Base-by-base conservation (phyloP, 345 rosid species). In the Arabis hirsuta region DNA sequence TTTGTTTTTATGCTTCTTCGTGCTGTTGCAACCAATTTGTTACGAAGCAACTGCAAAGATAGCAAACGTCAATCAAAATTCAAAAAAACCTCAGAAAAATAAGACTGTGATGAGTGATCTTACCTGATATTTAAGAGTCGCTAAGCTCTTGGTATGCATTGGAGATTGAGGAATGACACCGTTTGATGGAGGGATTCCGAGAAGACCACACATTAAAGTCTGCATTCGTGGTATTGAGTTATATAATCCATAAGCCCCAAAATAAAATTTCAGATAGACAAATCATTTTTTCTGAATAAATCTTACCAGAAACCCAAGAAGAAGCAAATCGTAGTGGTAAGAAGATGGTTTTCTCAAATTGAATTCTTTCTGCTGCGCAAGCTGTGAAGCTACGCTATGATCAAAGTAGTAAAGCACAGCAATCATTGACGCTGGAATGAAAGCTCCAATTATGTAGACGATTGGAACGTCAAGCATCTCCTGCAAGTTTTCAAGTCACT, bases 91-190 rank as follows among this genome's bases (percentile, higher is more conserved):
- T 2, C 26, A 12, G 4, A 32, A 48, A 41, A 44, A 11, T 6
- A 50, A 58, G 39, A 27, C 62, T 2, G 29, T 22, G 45, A 36
- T 67, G 57, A 65, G 65, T 34, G 53, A 39, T 10, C 10, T 71
- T 58, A 91, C 98, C 96, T 94, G 97, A 64, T 94, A 90, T 75
- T 91, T 94, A 62, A 91, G 81, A 56, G 97, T 89, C 58, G 98
- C 95, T 76, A 94, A 83, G 86, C 95, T 86, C 69, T 94, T 94
- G 7, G 98, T 94, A 75, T 94, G 98, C 98, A 94, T 94, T 36
- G 98, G 98, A 55, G 98, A 94, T 67, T 94, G 97, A 9, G 98
- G 98, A 66, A 94, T 91, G 61, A 94, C 98, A 59, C 98, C 98
- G 71, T 94, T 94, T 47, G 98, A 85, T 54, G 98, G 97, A 32